Percentiles rank a stretch among this genome's conserved stretches.
These are phyloP conservation scores for Naganishia onofrii DNA, from an alignment of 768 basidiomycete species.

Conservation along the genomic window DNA sequence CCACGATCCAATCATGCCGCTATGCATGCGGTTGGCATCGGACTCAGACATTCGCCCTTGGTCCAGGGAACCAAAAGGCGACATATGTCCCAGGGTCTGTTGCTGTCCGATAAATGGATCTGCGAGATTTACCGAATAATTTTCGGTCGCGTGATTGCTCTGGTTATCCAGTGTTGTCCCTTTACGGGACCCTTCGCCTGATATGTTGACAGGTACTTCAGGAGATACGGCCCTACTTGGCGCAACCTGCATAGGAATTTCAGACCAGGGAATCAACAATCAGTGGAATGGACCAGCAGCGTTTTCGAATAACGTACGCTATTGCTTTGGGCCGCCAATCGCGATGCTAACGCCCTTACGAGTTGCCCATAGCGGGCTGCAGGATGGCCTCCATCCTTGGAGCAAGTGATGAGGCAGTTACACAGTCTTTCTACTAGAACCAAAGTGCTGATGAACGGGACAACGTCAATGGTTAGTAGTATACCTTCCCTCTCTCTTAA, in stretches of 20 bases:
- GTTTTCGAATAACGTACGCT: conserved; percentile 35
- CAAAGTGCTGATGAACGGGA: conserved; percentile 34
- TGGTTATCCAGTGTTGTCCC: background rate
- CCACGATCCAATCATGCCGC: background rate
- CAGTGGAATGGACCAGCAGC: background rate
- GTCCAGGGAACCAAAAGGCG: background rate
- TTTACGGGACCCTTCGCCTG: background rate
- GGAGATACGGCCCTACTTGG: conserved; percentile 28
- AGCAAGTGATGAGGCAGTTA: conserved; percentile 41
- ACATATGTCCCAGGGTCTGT: background rate
- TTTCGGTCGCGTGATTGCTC: background rate
- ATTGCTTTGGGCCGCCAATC: conserved; percentile 42
- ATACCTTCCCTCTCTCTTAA: background rate
- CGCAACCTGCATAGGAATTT: background rate
- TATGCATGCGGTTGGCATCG: background rate
- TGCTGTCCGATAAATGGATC: conserved; percentile 2
- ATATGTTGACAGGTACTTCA: background rate
- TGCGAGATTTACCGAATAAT: background rate
- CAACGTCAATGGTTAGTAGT: conserved; percentile 14
- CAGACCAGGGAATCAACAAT: background rate
- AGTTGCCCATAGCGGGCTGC: conserved; percentile 45
- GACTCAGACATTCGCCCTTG: background rate
- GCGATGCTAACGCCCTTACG: conserved; percentile 43
- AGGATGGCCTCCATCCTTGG: conserved; percentile 45
- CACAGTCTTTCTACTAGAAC: conserved; percentile 45